Percentiles rank a stretch among this genome's conserved stretches.
Evolutionary conservation across 2,329 filamentous ascomycete species (phyloP).

Genomic region (Ceratocystis diversiconidia): DNA sequence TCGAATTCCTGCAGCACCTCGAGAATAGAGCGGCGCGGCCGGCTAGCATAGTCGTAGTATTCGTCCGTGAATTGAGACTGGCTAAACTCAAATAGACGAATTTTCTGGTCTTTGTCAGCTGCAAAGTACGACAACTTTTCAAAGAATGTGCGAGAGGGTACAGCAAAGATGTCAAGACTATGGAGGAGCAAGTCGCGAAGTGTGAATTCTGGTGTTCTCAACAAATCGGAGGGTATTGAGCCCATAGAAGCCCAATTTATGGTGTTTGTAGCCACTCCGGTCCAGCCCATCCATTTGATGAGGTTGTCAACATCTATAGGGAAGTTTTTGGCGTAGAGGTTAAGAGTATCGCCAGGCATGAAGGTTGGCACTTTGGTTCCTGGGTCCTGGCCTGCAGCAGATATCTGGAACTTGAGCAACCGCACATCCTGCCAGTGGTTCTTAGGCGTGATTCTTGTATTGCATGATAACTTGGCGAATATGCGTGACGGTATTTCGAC

Average conservation of each 20-base stretch:
- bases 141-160: conserved; percentile 80
- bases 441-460: conserved; percentile 57
- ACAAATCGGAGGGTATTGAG: conserved; percentile 7
- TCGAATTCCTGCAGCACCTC: conserved; percentile 88
- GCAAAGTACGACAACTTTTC: conserved; percentile 64
- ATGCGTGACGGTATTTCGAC: conserved; percentile 5
- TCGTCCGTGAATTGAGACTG: conserved; percentile 72
- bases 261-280: conserved; percentile 51
- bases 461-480: conserved; percentile 43
- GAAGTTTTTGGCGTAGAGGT: conserved; percentile 80
- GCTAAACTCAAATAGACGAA: conserved; percentile 72
- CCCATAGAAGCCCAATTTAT: conserved; percentile 31
- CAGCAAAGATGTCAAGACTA: conserved; percentile 77
- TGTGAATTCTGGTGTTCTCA: conserved; percentile 31
- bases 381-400: conserved; percentile 13
- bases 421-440: conserved; percentile 92
- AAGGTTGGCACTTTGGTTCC: conserved; percentile 24
- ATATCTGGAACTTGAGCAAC: conserved; percentile 48
- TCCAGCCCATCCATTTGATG: conserved; percentile 68
- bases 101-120: conserved; percentile 54
- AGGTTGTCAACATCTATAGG: conserved; percentile 64
- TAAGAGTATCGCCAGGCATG: conserved; percentile 65
- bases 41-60: conserved; percentile 88
- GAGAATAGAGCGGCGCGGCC: conserved; percentile 76
- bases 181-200: conserved; percentile 64